A percentile compares a stretch with the other conserved stretches of the same genome.
These are phyloP conservation scores for Leccinum pachyderme DNA, from an alignment of 1,284 basidiomycete genomes.

Conservation along the genomic window DNA sequence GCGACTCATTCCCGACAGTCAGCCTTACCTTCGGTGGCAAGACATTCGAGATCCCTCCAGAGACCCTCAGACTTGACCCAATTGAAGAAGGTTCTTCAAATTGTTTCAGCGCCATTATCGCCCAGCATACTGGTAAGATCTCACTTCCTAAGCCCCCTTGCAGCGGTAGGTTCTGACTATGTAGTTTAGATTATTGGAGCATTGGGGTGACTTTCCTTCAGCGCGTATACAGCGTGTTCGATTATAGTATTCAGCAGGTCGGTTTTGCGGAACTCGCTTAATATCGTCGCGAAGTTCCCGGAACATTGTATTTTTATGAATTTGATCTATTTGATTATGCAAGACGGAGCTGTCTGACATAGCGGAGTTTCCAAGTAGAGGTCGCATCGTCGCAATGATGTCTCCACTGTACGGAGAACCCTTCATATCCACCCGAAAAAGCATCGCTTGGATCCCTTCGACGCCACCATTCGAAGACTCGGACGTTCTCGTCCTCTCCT, in stretches of 20 bases:
- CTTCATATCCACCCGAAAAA: conserved; percentile 24
- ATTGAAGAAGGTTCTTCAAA: not conserved
- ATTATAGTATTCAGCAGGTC: not conserved
- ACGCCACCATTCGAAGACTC: conserved; percentile 24
- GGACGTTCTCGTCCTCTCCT: conserved; percentile 29
- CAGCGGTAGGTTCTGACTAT: not conserved
- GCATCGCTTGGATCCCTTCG: conserved; percentile 23
- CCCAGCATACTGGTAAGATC: not conserved
- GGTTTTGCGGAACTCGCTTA: not conserved
- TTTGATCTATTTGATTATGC: not conserved
- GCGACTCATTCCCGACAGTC: not conserved
- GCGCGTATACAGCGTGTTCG: not conserved
- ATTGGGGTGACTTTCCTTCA: not conserved
- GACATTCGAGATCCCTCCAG: not conserved
- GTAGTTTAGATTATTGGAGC: not conserved
- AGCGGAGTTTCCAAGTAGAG: too few species aligned
- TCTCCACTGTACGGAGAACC: conserved; percentile 19
- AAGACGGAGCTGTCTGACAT: too few species aligned
- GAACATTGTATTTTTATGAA: not conserved
- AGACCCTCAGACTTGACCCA: not conserved
- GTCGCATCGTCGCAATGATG: too few species aligned
- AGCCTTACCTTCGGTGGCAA: not conserved
- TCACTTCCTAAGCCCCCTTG: not conserved
- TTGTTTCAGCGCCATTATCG: not conserved
- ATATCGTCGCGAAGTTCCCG: not conserved